These are phyloP conservation scores for Balakata baccata DNA, from an alignment of 345 rosid genomes.

Conservation along the genomic window DNA sequence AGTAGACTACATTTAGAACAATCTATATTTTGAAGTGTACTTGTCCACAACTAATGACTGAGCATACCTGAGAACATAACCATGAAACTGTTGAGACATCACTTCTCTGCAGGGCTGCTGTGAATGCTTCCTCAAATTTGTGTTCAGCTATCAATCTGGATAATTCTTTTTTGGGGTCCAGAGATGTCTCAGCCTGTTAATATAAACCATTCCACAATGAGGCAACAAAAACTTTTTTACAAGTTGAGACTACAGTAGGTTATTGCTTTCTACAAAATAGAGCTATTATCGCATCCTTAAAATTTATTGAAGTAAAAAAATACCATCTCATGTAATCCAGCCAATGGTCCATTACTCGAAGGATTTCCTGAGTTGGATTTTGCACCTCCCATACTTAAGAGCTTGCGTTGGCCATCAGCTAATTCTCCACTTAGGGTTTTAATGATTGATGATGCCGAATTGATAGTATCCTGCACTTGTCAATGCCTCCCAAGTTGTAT, in stretches of 20 bases:
- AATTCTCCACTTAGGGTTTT: constrained; percentile 71
- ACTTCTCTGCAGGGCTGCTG: constrained; percentile 70
- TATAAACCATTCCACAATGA: background rate
- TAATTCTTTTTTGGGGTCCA: constrained; percentile 75
- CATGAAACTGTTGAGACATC: constrained; percentile 78
- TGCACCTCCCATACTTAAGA: constrained; percentile 64
- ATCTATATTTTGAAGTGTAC: background rate
- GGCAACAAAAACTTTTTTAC: background rate
- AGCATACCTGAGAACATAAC: constrained; percentile 84
- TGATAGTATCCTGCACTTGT: constrained; percentile 66
- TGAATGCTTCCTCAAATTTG: constrained; percentile 86
- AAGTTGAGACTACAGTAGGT: background rate
- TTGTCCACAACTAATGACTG: background rate
- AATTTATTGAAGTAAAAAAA: background rate
- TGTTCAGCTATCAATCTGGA: constrained; percentile 60
- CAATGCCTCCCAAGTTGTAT: constrained; percentile 1
- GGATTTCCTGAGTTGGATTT: constrained; percentile 47
- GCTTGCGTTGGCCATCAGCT: constrained; percentile 72
- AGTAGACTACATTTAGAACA: background rate
- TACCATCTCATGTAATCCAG: constrained; percentile 66
- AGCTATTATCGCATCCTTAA: background rate
- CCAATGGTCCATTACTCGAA: constrained; percentile 60
- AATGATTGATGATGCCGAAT: constrained; percentile 64
- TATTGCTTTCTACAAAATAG: background rate
- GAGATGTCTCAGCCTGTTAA: constrained; percentile 51